Percentiles rank a stretch among this genome's conserved stretches.
Evolutionary conservation across 2,329 filamentous ascomycete species (phyloP).

Genomic region (Cladophialophora chaetospira): DNA sequence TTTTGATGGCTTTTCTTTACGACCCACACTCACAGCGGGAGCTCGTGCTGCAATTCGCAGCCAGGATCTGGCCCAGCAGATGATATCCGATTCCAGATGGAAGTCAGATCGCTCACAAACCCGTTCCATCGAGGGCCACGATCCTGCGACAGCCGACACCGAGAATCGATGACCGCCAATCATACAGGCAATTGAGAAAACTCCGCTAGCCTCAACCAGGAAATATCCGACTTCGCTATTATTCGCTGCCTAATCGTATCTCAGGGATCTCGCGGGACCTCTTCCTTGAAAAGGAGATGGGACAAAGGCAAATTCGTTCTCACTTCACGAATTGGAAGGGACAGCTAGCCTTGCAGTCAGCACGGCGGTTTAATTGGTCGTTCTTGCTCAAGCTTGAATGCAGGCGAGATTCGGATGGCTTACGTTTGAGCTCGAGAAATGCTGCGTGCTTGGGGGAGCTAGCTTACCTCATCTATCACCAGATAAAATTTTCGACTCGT

Average conservation of each 20-base stretch:
- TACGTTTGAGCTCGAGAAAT: constrained; percentile 6
- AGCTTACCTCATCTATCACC: constrained; percentile 6
- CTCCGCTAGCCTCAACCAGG: too few species aligned
- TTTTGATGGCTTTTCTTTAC: constrained; percentile 17
- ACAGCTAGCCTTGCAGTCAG: background rate
- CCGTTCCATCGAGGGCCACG: too few species aligned
- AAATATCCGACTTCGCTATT: background rate
- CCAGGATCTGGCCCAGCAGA: constrained; percentile 15
- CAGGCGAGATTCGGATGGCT: constrained; percentile 1
- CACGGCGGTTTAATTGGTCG: background rate
- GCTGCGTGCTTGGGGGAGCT: background rate
- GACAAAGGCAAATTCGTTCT: background rate
- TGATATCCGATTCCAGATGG: background rate
- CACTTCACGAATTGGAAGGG: background rate
- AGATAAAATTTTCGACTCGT: background rate
- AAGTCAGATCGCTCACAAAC: background rate
- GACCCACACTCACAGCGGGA: constrained; percentile 19
- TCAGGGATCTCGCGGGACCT: constrained; percentile 1
- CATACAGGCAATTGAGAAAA: too few species aligned
- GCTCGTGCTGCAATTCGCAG: constrained; percentile 15
- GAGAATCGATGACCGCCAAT: too few species aligned
- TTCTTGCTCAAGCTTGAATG: background rate
- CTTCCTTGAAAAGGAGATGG: constrained; percentile 9
- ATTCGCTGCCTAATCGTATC: background rate
- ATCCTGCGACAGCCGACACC: too few species aligned